Conservation (phyloP, 148 eudicot species). For the Rhododendron ovatum region DNA sequence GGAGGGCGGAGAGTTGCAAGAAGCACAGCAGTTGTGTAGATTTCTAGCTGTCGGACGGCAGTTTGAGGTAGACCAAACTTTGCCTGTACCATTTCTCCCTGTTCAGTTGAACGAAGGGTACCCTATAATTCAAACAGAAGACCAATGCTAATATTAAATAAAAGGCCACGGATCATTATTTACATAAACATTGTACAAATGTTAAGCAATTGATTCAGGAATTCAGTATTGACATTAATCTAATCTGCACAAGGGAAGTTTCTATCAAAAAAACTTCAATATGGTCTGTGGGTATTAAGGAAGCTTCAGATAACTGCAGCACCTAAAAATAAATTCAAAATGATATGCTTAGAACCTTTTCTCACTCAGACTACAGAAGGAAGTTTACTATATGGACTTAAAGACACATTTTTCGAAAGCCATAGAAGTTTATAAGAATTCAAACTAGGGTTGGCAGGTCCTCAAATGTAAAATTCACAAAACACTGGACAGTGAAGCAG, state of each 20-base stretch:
- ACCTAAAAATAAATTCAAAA: background rate
- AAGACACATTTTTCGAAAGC: background rate
- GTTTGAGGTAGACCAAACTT: conserved; percentile 85
- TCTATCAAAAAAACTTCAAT: too few relatives aligned
- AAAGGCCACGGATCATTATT: background rate
- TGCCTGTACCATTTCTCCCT: conserved; percentile 98
- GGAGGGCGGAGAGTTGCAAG: conserved; percentile 87
- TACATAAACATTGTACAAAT: background rate
- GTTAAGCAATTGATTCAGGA: background rate
- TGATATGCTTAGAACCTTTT: background rate
- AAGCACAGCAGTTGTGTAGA: conserved; percentile 82
- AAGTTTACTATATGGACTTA: background rate
- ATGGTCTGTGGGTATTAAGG: background rate
- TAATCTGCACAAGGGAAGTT: background rate
- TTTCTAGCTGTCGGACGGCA: conserved; percentile 73
- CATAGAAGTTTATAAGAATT: background rate
- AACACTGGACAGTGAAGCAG: background rate
- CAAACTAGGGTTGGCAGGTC: background rate
- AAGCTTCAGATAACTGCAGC: background rate
- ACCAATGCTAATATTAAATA: background rate
- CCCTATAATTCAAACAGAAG: conserved; percentile 44
- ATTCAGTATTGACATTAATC: background rate
- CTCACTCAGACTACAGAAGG: background rate
- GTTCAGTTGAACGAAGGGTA: conserved; percentile 81
- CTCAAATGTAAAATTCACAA: background rate